Base-by-base conservation (phyloP, 2,329 filamentous ascomycete species). In the Fusarium incarnatum region DNA sequence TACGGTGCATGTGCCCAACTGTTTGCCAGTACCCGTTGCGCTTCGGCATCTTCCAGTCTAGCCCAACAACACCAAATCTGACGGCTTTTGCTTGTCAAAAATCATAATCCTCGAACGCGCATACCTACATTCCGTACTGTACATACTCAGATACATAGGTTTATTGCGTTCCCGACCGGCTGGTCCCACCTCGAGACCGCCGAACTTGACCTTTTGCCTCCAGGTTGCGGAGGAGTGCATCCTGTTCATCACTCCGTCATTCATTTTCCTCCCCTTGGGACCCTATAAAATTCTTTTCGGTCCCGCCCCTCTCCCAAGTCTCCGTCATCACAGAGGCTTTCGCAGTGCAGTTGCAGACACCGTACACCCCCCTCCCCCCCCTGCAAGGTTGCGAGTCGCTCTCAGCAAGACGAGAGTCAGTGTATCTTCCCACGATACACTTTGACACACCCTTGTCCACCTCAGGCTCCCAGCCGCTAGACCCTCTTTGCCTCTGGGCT, bases 211-310 rank as follows among this genome's bases (percentile, higher is more conserved):
- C 34, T 59, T 66, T 60, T 48, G 54, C 65, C 60, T 46, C 66
- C 66, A 68, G 62, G 66, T 60, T 70, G 68, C 72, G 70, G 69
- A 75, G 73, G 72, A 73, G 70, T 70, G 65, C 66, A 65, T 69
- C 64, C 61, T 73, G 67, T 66, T 68, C 70, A 73, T 76, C 72
- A 73, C 71, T 75, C 71, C 71, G 67, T 77, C 75, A 73, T 76
- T 70, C 68, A 72, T 73, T 75, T 66, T 71, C 53, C 22, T 61
- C 57, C 57, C 60, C 66, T 68, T 50, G 54, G 73, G 59, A 60
- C 73, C 73, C 68, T 77, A 76, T 73, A 78, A 78, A 77, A 75
- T 73, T 78, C 72, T 75, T 52, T 56, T 78, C 75, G 66, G 72
- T 73, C 73, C 75, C 76, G 68, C 74, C 70, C 70, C 59, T 62